These are phyloP conservation scores for Solanum sejunctum DNA, from an alignment of 257 asterid species.

Conservation along the genomic window DNA sequence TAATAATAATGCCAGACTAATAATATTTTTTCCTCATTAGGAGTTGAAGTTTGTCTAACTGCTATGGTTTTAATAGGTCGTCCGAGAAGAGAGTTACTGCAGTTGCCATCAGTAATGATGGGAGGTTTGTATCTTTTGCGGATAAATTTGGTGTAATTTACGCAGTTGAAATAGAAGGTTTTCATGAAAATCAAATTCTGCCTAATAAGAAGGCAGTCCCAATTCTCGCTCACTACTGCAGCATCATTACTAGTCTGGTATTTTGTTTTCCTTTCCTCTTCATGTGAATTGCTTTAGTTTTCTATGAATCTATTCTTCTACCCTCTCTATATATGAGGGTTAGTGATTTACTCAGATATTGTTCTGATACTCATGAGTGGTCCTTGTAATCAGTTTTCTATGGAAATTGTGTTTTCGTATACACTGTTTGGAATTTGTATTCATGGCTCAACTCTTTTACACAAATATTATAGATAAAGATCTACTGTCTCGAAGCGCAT, in stretches of 20 bases:
- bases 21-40: not conserved
- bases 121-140: slow-evolving; percentile 56
- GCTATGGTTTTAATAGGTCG: slow-evolving; percentile 21
- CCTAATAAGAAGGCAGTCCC: slow-evolving; percentile 56
- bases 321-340: not conserved
- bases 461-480: not conserved
- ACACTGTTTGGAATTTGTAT: not conserved
- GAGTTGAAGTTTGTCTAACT: not conserved
- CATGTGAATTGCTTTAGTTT: not conserved
- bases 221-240: slow-evolving; percentile 87
- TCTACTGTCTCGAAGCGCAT: not conserved
- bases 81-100: slow-evolving; percentile 96
- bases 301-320: not conserved
- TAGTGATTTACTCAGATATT: not conserved
- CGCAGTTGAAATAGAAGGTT: slow-evolving; percentile 35
- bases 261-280: not conserved
- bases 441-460: not conserved
- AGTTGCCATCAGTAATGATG: slow-evolving; percentile 61
- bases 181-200: slow-evolving; percentile 17
- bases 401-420: not conserved
- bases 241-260: slow-evolving; percentile 95
- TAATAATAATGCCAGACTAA: not conserved
- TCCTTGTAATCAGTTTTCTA: not conserved
- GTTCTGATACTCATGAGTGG: not conserved
- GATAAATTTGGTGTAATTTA: slow-evolving; percentile 89